Base-by-base conservation (phyloP, 768 basidiomycete genomes). In the Suillus placidus region DNA sequence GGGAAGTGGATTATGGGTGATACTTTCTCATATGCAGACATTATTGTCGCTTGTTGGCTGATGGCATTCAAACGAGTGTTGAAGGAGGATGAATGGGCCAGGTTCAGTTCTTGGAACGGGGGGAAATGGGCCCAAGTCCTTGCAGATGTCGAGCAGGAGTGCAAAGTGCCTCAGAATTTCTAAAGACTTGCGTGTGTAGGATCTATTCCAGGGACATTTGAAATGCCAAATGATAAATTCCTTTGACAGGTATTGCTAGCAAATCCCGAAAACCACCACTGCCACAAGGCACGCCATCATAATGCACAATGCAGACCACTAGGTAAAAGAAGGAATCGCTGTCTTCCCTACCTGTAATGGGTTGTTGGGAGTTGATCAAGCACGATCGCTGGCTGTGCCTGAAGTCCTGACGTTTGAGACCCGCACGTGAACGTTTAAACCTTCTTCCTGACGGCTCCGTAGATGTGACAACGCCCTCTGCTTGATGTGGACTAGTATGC, bases 61-160 rank as follows among this genome's bases (percentile, higher is more conserved):
- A 23, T 49, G 45, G n/a, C 45, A 23, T 12, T 47, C 57, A 73
- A 69, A 55, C 68, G 57, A 56, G 61, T 77, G 34, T 55, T 60
- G 43, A 64, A 12, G 20, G 67, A 66, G 5, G 72, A 75, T 18
- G 77, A 78, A 51, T 73, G 76, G 77, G 55, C 61, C 49, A 71
- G 56, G n/a, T 43, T 77, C 18, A 52, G 66, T 42, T 63, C 70
- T 9, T 62, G 73, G 66, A 66, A 78, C 20, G 67, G 66, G 14
- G 70, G 76, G n/a, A 70, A 62, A 64, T 77, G 76, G 76, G 68
- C 35, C 47, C 69, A 60, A 35, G 42, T 70, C 23, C 68, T 77
- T 35, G 61, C 54, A 7, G 70, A 74, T 45, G 73, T 72, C 6
- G 64, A 74, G 34, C 67, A 62, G 35, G 75, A 76, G 49, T 77